Conservation (phyloP, 2,329 filamentous ascomycete species). For the Dothistroma septosporum region DNA sequence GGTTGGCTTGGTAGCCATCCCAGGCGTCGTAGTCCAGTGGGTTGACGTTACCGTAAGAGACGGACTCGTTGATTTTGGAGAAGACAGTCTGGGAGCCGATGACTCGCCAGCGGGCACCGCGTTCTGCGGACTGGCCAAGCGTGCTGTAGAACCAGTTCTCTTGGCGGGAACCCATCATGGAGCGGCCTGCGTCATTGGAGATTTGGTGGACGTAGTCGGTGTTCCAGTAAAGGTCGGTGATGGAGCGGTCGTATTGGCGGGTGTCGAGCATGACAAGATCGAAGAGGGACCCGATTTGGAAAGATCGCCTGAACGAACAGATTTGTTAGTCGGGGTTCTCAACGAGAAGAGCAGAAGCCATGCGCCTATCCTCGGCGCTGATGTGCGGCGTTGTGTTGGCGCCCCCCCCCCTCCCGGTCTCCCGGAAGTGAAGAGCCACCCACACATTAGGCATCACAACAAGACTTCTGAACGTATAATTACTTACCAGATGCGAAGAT, state of each 20-base stretch:
- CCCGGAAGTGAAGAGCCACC: no score
- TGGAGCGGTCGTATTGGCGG: slow-evolving; percentile 63
- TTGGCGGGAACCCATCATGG: slow-evolving; percentile 67
- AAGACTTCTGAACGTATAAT: no score
- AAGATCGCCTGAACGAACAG: no score
- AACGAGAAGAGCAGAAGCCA: no score
- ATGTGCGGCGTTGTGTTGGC: no score
- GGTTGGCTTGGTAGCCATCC: slow-evolving; percentile 66
- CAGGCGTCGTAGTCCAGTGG: slow-evolving; percentile 55
- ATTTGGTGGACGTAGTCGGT: slow-evolving; percentile 47
- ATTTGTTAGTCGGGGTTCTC: no score
- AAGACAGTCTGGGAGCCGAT: slow-evolving; percentile 69
- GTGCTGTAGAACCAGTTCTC: slow-evolving; percentile 69
- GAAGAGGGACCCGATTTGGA: slow-evolving; percentile 61
- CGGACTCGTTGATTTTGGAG: slow-evolving; percentile 51
- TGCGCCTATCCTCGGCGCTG: no score
- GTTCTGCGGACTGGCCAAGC: slow-evolving; percentile 44
- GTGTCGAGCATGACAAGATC: slow-evolving; percentile 68
- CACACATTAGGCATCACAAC: no score
- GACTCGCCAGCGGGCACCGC: slow-evolving; percentile 67
- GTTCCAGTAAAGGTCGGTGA: slow-evolving; percentile 50
- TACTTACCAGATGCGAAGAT: slow-evolving; percentile 66
- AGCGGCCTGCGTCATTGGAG: slow-evolving; percentile 62
- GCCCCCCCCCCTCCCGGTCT: no score
- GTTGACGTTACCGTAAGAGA: slow-evolving; percentile 42